These are phyloP conservation scores for Lentinus brumalis DNA, from an alignment of 768 basidiomycete genomes.

Conservation along the genomic window DNA sequence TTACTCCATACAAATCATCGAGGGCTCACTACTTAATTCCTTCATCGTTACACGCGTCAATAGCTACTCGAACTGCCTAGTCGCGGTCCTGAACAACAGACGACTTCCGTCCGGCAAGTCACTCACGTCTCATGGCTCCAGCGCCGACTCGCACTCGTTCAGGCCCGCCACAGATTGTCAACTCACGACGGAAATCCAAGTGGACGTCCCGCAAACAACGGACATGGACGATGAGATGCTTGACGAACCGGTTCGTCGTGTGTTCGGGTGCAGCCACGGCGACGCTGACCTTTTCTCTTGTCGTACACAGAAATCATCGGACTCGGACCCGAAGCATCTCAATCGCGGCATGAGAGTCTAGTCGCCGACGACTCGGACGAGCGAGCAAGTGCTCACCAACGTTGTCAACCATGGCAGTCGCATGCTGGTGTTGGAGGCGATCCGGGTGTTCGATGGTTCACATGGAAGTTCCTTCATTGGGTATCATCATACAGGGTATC, in stretches of 20 bases:
- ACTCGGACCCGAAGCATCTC: not conserved
- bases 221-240: not conserved
- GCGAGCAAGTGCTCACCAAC: not conserved
- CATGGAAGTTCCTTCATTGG: too few species aligned
- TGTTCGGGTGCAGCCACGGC: not conserved
- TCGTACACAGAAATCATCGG: not conserved
- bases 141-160: not conserved
- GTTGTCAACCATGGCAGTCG: not conserved
- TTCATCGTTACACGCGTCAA: not conserved
- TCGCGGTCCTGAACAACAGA: not conserved
- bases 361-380: not conserved
- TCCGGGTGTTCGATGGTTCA: too few species aligned
- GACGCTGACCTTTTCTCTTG: not conserved
- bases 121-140: not conserved
- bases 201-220: not conserved
- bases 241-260: not conserved
- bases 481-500: too few species aligned
- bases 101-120: not conserved
- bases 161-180: not conserved
- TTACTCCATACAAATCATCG: too few species aligned
- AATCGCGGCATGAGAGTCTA: not conserved
- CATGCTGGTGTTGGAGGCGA: too few species aligned
- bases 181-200: not conserved
- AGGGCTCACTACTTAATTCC: not conserved
- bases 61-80: not conserved